These are phyloP conservation scores for Boechera stricta DNA, from an alignment of 345 rosid genomes.

Conservation along the genomic window DNA sequence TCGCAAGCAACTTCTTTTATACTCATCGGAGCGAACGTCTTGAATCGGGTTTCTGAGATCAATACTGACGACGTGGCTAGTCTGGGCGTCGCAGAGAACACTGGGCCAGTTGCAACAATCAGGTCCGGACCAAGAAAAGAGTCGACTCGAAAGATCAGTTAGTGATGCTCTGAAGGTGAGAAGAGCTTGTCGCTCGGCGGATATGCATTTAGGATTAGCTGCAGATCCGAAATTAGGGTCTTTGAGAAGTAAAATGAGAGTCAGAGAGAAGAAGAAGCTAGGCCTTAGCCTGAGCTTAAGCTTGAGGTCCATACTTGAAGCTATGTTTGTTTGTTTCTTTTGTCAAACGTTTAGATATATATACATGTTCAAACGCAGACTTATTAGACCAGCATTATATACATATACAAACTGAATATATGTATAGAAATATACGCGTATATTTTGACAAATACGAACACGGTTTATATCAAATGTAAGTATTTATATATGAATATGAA, in stretches of 20 bases:
- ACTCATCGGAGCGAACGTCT: slow-evolving; percentile 31
- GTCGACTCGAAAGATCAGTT: slow-evolving; percentile 48
- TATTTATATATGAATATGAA: neutral
- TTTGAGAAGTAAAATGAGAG: slow-evolving; percentile 24
- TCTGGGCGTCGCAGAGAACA: slow-evolving; percentile 41
- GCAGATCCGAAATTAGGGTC: slow-evolving; percentile 10
- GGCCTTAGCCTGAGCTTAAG: slow-evolving; percentile 28
- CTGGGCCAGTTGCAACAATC: slow-evolving; percentile 61
- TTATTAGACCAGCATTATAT: slow-evolving; percentile 22
- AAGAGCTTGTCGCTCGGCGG: slow-evolving; percentile 53
- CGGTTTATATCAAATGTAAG: neutral
- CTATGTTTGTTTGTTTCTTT: slow-evolving; percentile 23
- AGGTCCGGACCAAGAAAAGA: slow-evolving; percentile 56
- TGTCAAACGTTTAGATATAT: slow-evolving; percentile 10
- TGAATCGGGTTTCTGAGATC: slow-evolving; percentile 47
- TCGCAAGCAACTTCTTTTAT: slow-evolving; percentile 36
- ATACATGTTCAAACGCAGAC: slow-evolving; percentile 37
- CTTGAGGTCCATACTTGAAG: slow-evolving; percentile 30
- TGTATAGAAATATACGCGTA: slow-evolving; percentile 12
- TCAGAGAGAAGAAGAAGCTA: slow-evolving; percentile 25
- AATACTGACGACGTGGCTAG: slow-evolving; percentile 47
- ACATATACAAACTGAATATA: neutral
- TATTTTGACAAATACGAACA: slow-evolving; percentile 19
- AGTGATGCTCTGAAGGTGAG: slow-evolving; percentile 48
- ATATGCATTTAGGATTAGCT: slow-evolving; percentile 33